These are phyloP conservation scores for Hordeum vulgare DNA, from an alignment of 176 grass and related monocot genomes.

Conservation along the genomic window DNA sequence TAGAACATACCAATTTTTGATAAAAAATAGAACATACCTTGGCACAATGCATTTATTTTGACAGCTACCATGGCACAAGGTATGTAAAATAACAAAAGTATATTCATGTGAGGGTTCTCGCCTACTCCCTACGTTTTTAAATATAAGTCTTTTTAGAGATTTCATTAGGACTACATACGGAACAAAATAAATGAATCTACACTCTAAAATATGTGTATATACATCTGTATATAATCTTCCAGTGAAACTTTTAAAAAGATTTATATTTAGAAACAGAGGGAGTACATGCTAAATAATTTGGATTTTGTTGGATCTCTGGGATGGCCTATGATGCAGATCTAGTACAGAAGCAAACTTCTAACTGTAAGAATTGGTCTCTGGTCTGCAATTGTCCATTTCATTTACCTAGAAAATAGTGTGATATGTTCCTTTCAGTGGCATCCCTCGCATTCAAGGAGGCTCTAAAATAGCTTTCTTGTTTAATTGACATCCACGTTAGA, in stretches of 20 bases:
- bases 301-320: background rate
- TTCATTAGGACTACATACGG: too few species aligned
- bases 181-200: too few species aligned
- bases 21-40: background rate
- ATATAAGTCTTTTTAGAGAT: too few species aligned
- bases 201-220: too few species aligned
- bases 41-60: background rate
- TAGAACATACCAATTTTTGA: too few species aligned
- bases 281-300: slow-evolving; percentile 4
- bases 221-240: too few species aligned
- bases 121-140: too few species aligned
- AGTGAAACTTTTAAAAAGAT: too few species aligned
- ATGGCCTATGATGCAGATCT: background rate
- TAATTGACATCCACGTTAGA: background rate
- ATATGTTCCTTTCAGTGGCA: background rate
- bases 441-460: background rate
- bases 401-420: background rate
- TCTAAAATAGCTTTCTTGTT: background rate
- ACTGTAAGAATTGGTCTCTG: background rate
- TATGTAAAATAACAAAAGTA: background rate
- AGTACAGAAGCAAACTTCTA: background rate
- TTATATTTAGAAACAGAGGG: too few species aligned
- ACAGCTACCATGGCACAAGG: background rate
- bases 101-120: background rate
- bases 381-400: background rate